Evolutionary conservation across 208 protist species (phyloP).

Genomic region (Leishmania martiniquensis): DNA sequence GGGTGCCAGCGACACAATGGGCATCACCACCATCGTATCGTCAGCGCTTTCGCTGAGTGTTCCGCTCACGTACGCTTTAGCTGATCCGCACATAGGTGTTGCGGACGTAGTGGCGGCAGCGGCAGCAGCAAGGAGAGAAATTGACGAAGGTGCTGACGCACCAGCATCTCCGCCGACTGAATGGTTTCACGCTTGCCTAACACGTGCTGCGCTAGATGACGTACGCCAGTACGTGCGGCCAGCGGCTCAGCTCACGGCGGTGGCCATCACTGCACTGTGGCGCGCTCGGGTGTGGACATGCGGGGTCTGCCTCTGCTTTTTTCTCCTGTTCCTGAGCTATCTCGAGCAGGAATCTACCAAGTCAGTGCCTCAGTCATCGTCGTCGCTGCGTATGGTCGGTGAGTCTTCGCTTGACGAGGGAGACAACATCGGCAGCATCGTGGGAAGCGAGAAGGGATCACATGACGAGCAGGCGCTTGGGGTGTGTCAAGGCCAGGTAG

Average conservation of each 20-base stretch:
- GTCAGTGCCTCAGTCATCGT: not conserved
- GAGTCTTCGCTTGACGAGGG: no score
- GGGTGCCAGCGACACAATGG: not conserved
- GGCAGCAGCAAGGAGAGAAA: not conserved
- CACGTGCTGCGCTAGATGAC: constrained; percentile 17
- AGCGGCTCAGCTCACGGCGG: constrained; percentile 20
- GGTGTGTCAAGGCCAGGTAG: constrained; percentile 5
- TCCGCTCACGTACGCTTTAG: not conserved
- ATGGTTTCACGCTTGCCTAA: not conserved
- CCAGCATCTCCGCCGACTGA: not conserved
- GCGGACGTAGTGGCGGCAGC: constrained; percentile 5
- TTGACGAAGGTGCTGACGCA: not conserved
- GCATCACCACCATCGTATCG: not conserved
- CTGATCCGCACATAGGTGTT: not conserved
- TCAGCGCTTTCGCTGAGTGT: not conserved
- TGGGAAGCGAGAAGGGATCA: not conserved
- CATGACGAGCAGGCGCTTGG: no score
- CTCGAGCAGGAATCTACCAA: not conserved
- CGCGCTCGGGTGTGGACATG: not conserved
- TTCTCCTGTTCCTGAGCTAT: constrained; percentile 12
- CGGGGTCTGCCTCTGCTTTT: constrained; percentile 10
- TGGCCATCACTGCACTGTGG: constrained; percentile 23
- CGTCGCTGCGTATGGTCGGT: not conserved
- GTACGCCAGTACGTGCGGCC: constrained; percentile 15
- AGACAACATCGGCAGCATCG: not conserved